phyloP scores from a whole-genome alignment of 2,329 filamentous ascomycete genomes.

The Chlorencoelia australis region DNA sequence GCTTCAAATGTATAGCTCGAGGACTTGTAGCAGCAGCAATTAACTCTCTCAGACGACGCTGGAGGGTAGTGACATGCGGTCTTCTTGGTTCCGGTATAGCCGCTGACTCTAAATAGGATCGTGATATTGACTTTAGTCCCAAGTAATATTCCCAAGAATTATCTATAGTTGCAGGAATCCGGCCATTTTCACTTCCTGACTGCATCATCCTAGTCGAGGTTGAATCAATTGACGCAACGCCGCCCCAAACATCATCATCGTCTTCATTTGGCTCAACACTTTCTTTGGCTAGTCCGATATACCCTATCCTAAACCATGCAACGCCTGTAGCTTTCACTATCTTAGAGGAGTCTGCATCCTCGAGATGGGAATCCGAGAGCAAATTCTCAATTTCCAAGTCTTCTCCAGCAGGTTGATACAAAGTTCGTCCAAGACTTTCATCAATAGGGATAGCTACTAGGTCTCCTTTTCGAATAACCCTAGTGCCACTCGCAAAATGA shows the following conservation, averaged over 20 bases:
- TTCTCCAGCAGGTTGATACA: conserved; percentile 60
- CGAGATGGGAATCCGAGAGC: conserved; percentile 39
- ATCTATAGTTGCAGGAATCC: conserved; percentile 63
- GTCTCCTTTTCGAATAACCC: conserved; percentile 79
- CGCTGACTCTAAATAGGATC: conserved; percentile 32
- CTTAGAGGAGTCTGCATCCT: conserved; percentile 34
- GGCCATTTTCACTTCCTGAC: conserved; percentile 75
- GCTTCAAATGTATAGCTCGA: conserved; percentile 73
- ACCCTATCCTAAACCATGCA: conserved; percentile 87
- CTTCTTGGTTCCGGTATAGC: conserved; percentile 36
- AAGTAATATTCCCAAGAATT: conserved; percentile 89
- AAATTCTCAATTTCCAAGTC: conserved; percentile 62
- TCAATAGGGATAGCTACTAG: conserved; percentile 84
- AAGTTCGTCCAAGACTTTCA: conserved; percentile 67
- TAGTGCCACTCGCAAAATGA: conserved; percentile 74
- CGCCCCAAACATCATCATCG: conserved; percentile 69
- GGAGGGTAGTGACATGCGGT: conserved; percentile 47
- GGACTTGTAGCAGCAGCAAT: conserved; percentile 83
- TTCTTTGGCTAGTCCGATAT: conserved; percentile 51
- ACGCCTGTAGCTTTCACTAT: conserved; percentile 39
- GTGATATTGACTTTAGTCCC: conserved; percentile 59
- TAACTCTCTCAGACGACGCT: conserved; percentile 69
- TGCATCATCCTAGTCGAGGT: conserved; percentile 82
- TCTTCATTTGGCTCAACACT: conserved; percentile 40
- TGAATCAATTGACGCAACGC: conserved; percentile 76